Base-by-base conservation (phyloP, 2,329 filamentous ascomycete species). In the Colletotrichum gigasporum region DNA sequence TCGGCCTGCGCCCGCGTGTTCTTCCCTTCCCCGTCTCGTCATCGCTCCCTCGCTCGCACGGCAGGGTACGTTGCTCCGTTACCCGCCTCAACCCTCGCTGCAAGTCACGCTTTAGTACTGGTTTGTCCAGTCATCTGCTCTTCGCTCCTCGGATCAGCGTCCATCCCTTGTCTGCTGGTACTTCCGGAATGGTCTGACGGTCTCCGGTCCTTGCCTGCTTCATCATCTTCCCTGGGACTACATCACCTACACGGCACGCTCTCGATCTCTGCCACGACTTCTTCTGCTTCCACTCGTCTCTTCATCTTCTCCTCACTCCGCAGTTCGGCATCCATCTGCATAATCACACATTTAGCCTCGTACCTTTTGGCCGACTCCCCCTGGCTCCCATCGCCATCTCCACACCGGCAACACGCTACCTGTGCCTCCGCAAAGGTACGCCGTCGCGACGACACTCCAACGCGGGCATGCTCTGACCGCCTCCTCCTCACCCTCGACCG, bases 81-180 rank as follows among this genome's bases (percentile, higher is more conserved):
- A 26, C 32, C 37, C 35, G 28, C 26, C 26, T 26, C 34, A 14
- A 44, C 35, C 42, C 30, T 35, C 18, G 32, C 58, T 54, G 39
- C 53, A 52, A 59, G 30, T 39, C 54, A 44, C 41, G 11, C 28
- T 39, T 22, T 42, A 42, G 26, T 11, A 35, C 34, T 28, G 22
- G 45, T 34, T 53, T 64, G 61, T 47, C 47, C 41, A 48, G 62
- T 65, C 62, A 62, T 62, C 62, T 65, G 62, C 50, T 22, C 62
- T 24, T 45, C 30, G 30, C 30, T 7, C 30, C 7, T 34, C 42
- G 22, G 45, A 64, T 61, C 61, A 61, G 61, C 61, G 41, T 35
- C 39, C 18, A 30, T 54, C 18, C 54, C 60, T 24, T 59, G 60
- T 39, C 54, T 50, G 45, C 34, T 44, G 41, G 11, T 14, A 18